Conservation (phyloP, 257 asterid species). For the Nicotiana sylvestris region DNA sequence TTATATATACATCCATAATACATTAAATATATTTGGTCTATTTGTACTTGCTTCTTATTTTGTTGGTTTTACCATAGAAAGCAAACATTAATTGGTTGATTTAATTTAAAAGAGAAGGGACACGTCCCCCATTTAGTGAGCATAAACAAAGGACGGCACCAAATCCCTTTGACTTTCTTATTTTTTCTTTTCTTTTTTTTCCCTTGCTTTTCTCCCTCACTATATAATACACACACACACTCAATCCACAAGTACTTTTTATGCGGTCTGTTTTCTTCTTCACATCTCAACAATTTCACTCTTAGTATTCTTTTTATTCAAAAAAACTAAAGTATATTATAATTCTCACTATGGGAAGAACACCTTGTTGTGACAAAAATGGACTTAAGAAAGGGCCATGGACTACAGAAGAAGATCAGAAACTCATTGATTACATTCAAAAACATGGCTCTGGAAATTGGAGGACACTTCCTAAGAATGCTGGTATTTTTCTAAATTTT, state of each 20-base stretch:
- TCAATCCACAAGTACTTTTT: not conserved
- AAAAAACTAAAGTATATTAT: not conserved
- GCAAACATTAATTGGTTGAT: not conserved
- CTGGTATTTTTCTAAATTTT: slow-evolving; percentile 34
- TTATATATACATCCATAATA: not conserved
- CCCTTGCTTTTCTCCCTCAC: not conserved
- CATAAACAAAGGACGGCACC: slow-evolving; percentile 71
- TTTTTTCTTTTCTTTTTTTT: not conserved
- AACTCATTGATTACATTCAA: slow-evolving; percentile 57
- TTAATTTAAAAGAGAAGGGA: slow-evolving; percentile 19
- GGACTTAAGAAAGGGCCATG: slow-evolving; percentile 87
- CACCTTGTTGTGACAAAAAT: slow-evolving; percentile 76
- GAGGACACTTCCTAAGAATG: slow-evolving; percentile 77
- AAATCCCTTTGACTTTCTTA: slow-evolving; percentile 34
- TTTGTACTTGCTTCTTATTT: not conserved
- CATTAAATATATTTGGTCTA: not conserved
- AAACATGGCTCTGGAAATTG: slow-evolving; percentile 69
- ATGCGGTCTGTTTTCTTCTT: not conserved
- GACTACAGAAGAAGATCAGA: slow-evolving; percentile 79
- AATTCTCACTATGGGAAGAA: slow-evolving; percentile 47
- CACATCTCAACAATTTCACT: not conserved
- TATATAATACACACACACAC: slow-evolving; percentile 9
- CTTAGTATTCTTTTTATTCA: not conserved
- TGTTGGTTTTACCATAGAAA: not conserved
- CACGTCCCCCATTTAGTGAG: slow-evolving; percentile 51